Percentiles rank a stretch among this genome's conserved stretches.
phyloP scores from a whole-genome alignment of 2,329 filamentous ascomycete species.

The Penicillium hordei region DNA sequence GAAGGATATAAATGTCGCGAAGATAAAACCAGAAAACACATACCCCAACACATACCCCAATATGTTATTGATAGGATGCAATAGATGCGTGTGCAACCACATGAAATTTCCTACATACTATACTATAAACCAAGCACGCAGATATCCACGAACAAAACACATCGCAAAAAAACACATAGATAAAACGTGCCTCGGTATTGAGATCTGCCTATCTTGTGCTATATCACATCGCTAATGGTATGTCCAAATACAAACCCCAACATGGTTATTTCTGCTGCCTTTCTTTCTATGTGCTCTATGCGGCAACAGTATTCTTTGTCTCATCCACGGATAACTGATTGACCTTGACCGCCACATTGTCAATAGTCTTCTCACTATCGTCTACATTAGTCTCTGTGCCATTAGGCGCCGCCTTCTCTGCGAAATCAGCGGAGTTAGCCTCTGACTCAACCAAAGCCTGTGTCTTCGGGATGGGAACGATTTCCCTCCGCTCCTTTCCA shows the following conservation, averaged over 20 bases:
- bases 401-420: not conserved
- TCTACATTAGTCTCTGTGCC: not conserved
- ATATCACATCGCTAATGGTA: not conserved
- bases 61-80: not conserved
- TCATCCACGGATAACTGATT: conserved; percentile 5
- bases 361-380: conserved; percentile 6
- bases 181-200: conserved; percentile 5
- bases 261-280: not conserved
- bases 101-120: not conserved
- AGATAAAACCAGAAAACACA: not conserved
- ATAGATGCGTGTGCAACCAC: not conserved
- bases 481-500: conserved; percentile 32
- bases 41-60: not conserved
- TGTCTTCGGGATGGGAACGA: conserved; percentile 27
- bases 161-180: not conserved
- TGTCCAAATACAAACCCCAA: not conserved
- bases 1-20: conserved; percentile 10
- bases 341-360: conserved; percentile 3
- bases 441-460: not conserved
- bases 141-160: not conserved
- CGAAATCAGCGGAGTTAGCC: not conserved
- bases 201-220: conserved; percentile 2
- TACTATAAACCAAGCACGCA: not conserved
- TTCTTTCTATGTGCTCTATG: conserved; percentile 10
- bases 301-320: not conserved